Percentiles rank a stretch among this genome's conserved stretches.
Conservation (phyloP, 2,329 filamentous ascomycete genomes). For the Pseudogymnoascus sp. region DNA sequence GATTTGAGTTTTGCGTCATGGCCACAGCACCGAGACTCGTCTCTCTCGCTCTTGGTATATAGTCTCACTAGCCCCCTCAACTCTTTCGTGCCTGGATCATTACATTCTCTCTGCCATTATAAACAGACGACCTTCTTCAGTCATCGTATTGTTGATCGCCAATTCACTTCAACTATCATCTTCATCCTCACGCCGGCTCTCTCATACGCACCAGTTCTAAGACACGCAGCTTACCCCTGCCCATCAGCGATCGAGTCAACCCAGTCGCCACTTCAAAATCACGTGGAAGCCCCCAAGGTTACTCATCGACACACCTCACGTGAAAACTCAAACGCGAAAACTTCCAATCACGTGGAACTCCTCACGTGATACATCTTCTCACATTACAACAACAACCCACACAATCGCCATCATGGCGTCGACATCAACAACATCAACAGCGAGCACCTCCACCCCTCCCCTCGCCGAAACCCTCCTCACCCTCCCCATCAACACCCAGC, state of each 20-base stretch:
- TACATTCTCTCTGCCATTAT: neutral
- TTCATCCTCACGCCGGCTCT: neutral
- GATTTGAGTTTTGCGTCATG: constrained; percentile 3
- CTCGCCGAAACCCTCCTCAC: neutral
- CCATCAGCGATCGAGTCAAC: neutral
- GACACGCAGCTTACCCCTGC: neutral
- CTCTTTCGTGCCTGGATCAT: neutral
- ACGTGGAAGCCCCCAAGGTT: neutral
- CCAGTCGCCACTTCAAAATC: neutral
- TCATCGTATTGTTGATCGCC: neutral
- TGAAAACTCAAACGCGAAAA: neutral
- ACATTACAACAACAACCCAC: neutral
- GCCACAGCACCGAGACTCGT: neutral
- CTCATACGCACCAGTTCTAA: neutral
- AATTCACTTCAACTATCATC: neutral
- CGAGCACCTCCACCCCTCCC: neutral
- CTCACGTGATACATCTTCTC: neutral
- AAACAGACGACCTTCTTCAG: neutral
- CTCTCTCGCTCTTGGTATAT: neutral
- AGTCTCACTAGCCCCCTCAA: neutral
- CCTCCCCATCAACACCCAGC: neutral
- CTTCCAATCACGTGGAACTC: neutral
- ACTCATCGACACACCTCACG: neutral
- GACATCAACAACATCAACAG: neutral
- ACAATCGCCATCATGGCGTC: constrained; percentile 4